Conservation (phyloP, 306 rosid genomes). For the Abrus pulchellus region DNA sequence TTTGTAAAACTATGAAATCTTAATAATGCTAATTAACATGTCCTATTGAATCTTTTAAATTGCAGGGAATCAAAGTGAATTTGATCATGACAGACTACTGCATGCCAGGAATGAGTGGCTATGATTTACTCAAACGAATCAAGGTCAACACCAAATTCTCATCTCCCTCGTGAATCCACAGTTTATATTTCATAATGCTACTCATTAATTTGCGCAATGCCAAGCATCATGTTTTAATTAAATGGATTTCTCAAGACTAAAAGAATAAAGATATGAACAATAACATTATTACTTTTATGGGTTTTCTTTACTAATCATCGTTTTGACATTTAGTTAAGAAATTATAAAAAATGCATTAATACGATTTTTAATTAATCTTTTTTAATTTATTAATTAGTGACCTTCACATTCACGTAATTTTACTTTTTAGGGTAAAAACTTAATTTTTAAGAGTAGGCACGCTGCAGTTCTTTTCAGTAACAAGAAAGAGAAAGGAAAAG, state of each 20-base stretch:
- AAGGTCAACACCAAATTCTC: slow-evolving; percentile 64
- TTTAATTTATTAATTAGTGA: too few relatives aligned
- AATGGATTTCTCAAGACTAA: too few relatives aligned
- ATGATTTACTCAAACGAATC: slow-evolving; percentile 91
- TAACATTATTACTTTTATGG: too few relatives aligned
- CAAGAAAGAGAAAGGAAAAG: slow-evolving; percentile 31
- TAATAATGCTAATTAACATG: not conserved
- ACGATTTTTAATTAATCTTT: too few relatives aligned
- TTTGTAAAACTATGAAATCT: not conserved
- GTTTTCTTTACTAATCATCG: too few relatives aligned
- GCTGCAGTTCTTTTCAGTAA: slow-evolving; percentile 33
- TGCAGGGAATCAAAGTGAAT: slow-evolving; percentile 88
- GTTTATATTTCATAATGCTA: slow-evolving; percentile 8
- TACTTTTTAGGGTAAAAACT: not conserved
- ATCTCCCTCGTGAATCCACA: slow-evolving; percentile 29
- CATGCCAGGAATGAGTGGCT: slow-evolving; percentile 99
- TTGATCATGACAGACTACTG: slow-evolving; percentile 98
- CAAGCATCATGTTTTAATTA: not conserved
- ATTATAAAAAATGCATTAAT: too few relatives aligned
- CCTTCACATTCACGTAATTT: not conserved
- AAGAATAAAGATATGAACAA: too few relatives aligned
- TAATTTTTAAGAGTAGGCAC: not conserved
- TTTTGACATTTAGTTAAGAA: too few relatives aligned
- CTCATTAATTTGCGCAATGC: not conserved
- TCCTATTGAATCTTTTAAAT: slow-evolving; percentile 8